Percentiles rank a stretch among this genome's conserved stretches.
phyloP scores from a whole-genome alignment of 2,329 filamentous ascomycete genomes.

The Fusarium goolgardi region DNA sequence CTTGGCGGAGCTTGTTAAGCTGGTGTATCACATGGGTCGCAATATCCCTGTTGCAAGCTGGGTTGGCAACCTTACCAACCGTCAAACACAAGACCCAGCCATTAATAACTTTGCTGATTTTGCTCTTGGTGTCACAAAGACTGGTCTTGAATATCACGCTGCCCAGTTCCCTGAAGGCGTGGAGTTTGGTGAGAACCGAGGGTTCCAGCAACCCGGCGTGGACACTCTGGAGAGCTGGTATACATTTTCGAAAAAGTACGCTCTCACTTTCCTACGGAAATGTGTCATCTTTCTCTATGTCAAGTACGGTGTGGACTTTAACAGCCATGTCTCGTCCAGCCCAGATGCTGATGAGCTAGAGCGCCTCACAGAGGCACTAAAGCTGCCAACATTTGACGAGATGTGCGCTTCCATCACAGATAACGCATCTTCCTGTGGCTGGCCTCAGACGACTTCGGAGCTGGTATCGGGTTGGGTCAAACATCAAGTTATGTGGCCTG shows the following conservation, averaged over 20 bases:
- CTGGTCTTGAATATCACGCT: conserved; percentile 56
- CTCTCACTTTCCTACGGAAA: conserved; percentile 91
- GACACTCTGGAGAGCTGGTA: conserved; percentile 66
- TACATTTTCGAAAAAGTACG: conserved; percentile 79
- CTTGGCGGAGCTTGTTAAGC: conserved; percentile 89
- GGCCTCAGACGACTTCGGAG: conserved; percentile 59
- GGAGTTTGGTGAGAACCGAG: conserved; percentile 55
- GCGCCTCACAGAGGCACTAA: conserved; percentile 80
- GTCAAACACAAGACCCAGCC: conserved; percentile 58
- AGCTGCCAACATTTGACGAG: conserved; percentile 81
- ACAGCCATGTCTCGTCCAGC: conserved; percentile 71
- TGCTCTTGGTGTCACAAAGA: conserved; percentile 61
- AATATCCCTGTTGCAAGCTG: conserved; percentile 65
- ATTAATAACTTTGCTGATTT: conserved; percentile 68
- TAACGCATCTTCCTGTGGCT: conserved; percentile 58
- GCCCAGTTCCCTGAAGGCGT: conserved; percentile 45
- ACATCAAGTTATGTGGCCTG: conserved; percentile 64
- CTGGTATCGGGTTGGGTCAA: conserved; percentile 78
- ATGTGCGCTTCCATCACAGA: conserved; percentile 73
- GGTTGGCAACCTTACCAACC: conserved; percentile 59
- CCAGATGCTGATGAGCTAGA: conserved; percentile 81
- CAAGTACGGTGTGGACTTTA: conserved; percentile 89
- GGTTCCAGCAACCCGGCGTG: conserved; percentile 67
- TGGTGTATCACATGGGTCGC: conserved; percentile 70
- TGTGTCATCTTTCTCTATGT: conserved; percentile 84